Base-by-base conservation (phyloP, 1,284 basidiomycete genomes). In the Austroboletus novae-zelandiae region DNA sequence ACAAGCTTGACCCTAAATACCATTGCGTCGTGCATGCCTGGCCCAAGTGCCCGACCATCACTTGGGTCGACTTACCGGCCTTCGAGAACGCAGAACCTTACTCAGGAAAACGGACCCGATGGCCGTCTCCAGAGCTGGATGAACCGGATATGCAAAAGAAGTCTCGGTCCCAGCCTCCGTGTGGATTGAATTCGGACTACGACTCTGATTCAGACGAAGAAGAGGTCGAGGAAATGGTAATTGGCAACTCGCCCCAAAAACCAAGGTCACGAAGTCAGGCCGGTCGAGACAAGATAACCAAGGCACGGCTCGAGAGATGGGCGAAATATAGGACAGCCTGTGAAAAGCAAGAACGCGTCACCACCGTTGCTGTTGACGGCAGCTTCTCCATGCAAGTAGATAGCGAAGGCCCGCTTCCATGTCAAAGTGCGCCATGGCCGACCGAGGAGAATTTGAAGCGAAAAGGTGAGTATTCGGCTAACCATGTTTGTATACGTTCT, bases 1-100 rank as follows among this genome's bases (percentile, higher is more conserved):
- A 89, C 70, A 90, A 89, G 63, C 75, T 90, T 13, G 88, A 90
- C 59, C 79, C 82, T 2, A 65, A 67, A 17, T 90, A 88, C 57
- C 75, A 80, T 29, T 90, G 88, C 59, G 67, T 71, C 51, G 79
- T 89, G 7, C 76, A 71, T 8, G 61, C 65, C 20, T 65, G 68
- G 36, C 79, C 80, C 9, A 66, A 72, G 9, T 65, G 75, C 17
- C 65, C 75, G 8, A 66, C 68, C 4, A 76, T 83, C 36, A 69
- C 68, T 13, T 65, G 61, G 55, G 59, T 64, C 29, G 51, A 41
- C 53, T 53, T 36, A 31, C 53, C 48, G 39, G 52, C 13, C 29
- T 54, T 46, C 48, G 53, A 54, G 15, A 25, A 43, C 31, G 17
- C 35, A 37, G 50, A 56, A 29, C 35, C 61, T 5, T 45, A 56